These are phyloP conservation scores for Syncephalis fuscata DNA, from an alignment of 371 early-diverging fungal species.

Conservation along the genomic window DNA sequence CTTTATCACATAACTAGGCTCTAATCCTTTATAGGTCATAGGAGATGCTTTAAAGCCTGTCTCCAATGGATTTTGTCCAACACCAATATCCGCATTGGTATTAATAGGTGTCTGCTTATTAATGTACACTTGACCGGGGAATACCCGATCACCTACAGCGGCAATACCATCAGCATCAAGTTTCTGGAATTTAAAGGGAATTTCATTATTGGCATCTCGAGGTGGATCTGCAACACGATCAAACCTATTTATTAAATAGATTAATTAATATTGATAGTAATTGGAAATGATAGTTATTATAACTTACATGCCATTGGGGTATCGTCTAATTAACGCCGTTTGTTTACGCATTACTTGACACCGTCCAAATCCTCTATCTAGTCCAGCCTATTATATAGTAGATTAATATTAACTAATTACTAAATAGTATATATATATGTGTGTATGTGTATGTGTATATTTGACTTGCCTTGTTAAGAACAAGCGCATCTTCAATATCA, in stretches of 20 bases:
- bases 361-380: constrained; percentile 98
- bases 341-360: constrained; percentile 93
- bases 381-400: constrained; percentile 60
- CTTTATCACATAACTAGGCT: constrained; percentile 71
- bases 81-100: constrained; percentile 12
- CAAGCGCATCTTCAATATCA: constrained; percentile 99
- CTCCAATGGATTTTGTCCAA: constrained; percentile 20
- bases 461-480: constrained; percentile 73
- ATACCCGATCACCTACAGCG: constrained; percentile 67
- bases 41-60: constrained; percentile 65
- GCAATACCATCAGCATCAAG: constrained; percentile 84
- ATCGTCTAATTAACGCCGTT: constrained; percentile 54
- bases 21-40: constrained; percentile 73
- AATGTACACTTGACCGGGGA: constrained; percentile 53
- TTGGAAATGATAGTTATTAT: not conserved
- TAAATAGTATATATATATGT: not conserved
- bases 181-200: constrained; percentile 34
- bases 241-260: constrained; percentile 21
- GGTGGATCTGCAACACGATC: constrained; percentile 78
- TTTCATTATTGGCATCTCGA: constrained; percentile 16
- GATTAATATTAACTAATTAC: not conserved
- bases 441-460: not conserved
- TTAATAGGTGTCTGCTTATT: constrained; percentile 79
- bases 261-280: not conserved
- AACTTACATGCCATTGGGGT: constrained; percentile 62